Evolutionary conservation across 1,284 basidiomycete genomes (phyloP), one percentile per base, ranked within the genome.

Genomic region (Sanghuangporus sanghuang): DNA sequence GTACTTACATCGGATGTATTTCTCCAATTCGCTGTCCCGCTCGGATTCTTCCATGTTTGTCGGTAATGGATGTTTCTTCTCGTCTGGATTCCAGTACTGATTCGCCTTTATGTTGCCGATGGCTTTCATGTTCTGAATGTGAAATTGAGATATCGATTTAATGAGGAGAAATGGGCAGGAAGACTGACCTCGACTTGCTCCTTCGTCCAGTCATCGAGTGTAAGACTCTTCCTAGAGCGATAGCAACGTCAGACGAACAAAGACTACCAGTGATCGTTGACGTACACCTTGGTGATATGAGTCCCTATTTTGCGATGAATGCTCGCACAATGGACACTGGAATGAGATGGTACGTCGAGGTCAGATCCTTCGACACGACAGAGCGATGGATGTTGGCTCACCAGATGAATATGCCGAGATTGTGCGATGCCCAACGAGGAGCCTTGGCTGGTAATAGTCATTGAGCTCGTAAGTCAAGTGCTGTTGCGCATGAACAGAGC

Each of bases 291-390:
- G 3, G 87, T 84, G 67, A 93, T 78, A 72, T 93, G 92, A 7
- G 91, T 93, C 14, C 93, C 93, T 67, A 95, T 89, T 79, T 94
- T 94, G 64, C 93, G 82, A 75, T 95, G 93, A 56, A 94, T 86
- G 67, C 90, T 90, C 36, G 92, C 93, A 72, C 93, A 95, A 69
- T 83, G 84, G 49, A 93, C 80, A 69, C 92, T 92, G 64, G 18
- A 71, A 60, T 70, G 63, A 57, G 70, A 64, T 39, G 27, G 38
- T n/a, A 53, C 58, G 36, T 5, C 32, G 3, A 16, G 35, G 18
- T 32, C 7, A 32, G 21, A 38, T 36, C 32, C 14, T 1, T 38
- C 14, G 7, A 36, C 8, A 14, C 14, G 7, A 36, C 8, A 14
- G 53, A 18, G 36, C 32, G 4, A 18, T 32, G 27, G 11, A 18